These are phyloP conservation scores for Colletotrichum eremochloae DNA, from an alignment of 2,329 filamentous ascomycete species.

Conservation along the genomic window DNA sequence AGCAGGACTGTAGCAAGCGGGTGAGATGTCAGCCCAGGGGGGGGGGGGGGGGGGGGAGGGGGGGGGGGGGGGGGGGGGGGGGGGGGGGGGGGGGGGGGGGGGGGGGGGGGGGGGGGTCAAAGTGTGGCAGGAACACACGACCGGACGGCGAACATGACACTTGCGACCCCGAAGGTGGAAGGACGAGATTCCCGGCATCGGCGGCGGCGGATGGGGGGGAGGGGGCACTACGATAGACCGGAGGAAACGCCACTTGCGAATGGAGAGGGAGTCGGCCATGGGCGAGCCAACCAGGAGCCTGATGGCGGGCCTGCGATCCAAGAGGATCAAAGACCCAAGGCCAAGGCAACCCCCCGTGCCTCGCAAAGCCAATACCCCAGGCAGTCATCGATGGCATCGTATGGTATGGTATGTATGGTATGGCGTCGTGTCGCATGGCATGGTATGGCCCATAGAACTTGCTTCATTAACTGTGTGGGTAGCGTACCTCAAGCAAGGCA, in stretches of 20 bases:
- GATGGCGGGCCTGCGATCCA: neutral
- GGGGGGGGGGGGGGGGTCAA: no score
- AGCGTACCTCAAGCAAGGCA: slow-evolving; percentile 12
- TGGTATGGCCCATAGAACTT: slow-evolving; percentile 14
- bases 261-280: neutral
- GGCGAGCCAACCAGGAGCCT: neutral
- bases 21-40: neutral
- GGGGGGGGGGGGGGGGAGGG: no score
- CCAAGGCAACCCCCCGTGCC: neutral
- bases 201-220: neutral
- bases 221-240: neutral
- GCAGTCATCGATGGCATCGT: neutral
- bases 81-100: no score
- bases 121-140: neutral
- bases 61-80: no score
- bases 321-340: neutral
- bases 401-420: neutral
- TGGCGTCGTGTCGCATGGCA: neutral
- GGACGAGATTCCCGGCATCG: neutral
- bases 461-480: slow-evolving; percentile 9
- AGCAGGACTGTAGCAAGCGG: neutral
- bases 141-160: neutral
- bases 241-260: neutral
- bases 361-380: neutral
- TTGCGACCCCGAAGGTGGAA: neutral